Conservation (phyloP, 495 filamentous ascomycete species). For the Friedmanniomyces simplex region DNA sequence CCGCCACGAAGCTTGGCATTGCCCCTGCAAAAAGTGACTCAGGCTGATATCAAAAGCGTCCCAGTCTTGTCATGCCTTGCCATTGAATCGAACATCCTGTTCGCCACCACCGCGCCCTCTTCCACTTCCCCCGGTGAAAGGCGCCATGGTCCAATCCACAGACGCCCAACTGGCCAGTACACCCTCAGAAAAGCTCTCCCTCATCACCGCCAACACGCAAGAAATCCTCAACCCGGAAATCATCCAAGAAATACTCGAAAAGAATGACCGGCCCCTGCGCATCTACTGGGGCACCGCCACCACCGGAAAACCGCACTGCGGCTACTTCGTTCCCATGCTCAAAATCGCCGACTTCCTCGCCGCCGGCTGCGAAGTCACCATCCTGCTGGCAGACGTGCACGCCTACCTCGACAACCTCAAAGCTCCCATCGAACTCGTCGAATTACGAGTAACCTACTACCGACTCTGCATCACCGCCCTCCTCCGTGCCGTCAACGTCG, state of each 20-base stretch:
- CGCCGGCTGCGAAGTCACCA: slow-evolving; percentile 58
- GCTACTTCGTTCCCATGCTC: slow-evolving; percentile 75
- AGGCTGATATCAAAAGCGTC: not conserved
- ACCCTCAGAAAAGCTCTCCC: slow-evolving; percentile 43
- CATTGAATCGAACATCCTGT: not conserved
- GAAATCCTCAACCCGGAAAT: slow-evolving; percentile 83
- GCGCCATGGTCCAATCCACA: not conserved
- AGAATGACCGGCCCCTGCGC: slow-evolving; percentile 56
- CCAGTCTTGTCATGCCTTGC: too few relatives aligned
- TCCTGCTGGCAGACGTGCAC: slow-evolving; percentile 45
- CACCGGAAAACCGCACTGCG: slow-evolving; percentile 67
- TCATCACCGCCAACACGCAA: slow-evolving; percentile 71
- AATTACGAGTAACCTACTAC: slow-evolving; percentile 40
- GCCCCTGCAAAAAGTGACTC: not conserved
- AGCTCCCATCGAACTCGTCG: slow-evolving; percentile 79
- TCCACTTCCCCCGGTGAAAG: not conserved
- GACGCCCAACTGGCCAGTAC: slow-evolving; percentile 11
- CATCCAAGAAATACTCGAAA: slow-evolving; percentile 60
- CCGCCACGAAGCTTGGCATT: not conserved
- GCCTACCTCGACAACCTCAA: slow-evolving; percentile 76
- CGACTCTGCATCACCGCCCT: slow-evolving; percentile 28
- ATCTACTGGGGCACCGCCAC: slow-evolving; percentile 91
- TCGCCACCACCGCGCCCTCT: too few relatives aligned
- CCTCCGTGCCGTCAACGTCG: slow-evolving; percentile 33
- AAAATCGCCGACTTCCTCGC: slow-evolving; percentile 83